Conservation (phyloP, 2,329 filamentous ascomycete genomes). For the Stagonosporopsis tanaceti region DNA sequence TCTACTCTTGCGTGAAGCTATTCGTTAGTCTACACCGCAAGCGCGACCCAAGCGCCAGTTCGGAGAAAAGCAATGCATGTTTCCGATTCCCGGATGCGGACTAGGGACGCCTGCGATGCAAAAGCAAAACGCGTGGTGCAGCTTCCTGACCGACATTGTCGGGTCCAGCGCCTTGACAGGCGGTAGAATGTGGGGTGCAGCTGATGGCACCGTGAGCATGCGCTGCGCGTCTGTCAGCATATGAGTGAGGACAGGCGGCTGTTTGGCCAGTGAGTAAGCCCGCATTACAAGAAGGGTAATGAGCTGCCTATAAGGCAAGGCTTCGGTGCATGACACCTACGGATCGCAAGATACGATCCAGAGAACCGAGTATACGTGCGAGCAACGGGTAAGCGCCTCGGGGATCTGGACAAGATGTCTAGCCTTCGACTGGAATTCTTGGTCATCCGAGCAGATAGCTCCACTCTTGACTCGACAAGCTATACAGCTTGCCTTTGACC, state of each 20-base stretch:
- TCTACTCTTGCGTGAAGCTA: conserved; percentile 19
- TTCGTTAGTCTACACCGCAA: conserved; percentile 22
- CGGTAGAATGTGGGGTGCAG: conserved; percentile 18
- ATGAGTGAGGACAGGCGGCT: conserved; percentile 9
- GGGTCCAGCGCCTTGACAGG: conserved; percentile 11
- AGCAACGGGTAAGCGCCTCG: not conserved
- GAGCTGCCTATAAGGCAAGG: not conserved
- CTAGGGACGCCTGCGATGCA: conserved; percentile 12
- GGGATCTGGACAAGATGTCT: not conserved
- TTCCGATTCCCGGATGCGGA: conserved; percentile 13
- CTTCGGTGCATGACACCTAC: conserved; percentile 7
- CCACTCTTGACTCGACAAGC: not conserved
- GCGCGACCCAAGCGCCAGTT: conserved; percentile 21
- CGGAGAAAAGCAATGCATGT: conserved; percentile 18
- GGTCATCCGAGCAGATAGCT: not conserved
- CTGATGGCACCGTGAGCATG: conserved; percentile 18
- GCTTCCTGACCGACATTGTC: conserved; percentile 19
- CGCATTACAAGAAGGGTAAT: not conserved
- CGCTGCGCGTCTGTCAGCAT: conserved; percentile 19
- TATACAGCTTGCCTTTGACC: not conserved
- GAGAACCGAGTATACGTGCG: not conserved
- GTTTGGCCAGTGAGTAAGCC: conserved; percentile 14
- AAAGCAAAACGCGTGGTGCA: conserved; percentile 8
- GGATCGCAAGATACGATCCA: not conserved
- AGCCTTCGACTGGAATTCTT: not conserved